Conservation (phyloP, 371 early-diverging fungal species). For the Mortierella sp. region DNA sequence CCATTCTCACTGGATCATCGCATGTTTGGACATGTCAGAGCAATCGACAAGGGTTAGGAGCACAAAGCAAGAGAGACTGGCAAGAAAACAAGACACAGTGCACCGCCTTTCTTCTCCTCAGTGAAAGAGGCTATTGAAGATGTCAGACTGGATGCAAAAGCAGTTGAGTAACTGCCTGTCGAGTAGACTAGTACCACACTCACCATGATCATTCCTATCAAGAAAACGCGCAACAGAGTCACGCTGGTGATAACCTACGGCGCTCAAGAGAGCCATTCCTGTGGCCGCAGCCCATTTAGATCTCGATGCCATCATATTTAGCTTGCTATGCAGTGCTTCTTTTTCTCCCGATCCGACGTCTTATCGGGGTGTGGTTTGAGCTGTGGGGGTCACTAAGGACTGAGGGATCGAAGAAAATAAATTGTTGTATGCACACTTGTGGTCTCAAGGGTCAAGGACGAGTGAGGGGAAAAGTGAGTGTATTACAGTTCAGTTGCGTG, state of each 20-base stretch:
- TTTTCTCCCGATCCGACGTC: too few relatives aligned
- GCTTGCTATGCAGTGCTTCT: too few relatives aligned
- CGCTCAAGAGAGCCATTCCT: conserved; percentile 6
- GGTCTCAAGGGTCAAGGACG: too few relatives aligned
- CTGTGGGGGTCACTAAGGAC: too few relatives aligned
- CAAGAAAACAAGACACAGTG: too few relatives aligned
- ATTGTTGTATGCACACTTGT: too few relatives aligned
- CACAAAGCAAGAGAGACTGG: too few relatives aligned
- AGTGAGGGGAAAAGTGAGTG: neutral
- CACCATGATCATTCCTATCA: neutral
- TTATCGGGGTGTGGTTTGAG: too few relatives aligned
- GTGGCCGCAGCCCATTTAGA: conserved; percentile 17
- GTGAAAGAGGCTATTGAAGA: neutral
- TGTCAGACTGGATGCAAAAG: neutral
- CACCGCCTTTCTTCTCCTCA: too few relatives aligned
- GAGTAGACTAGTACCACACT: too few relatives aligned
- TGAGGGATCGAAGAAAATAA: too few relatives aligned
- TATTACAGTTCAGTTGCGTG: neutral
- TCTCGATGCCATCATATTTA: neutral
- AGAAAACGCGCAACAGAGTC: conserved; percentile 7
- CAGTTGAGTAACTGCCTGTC: neutral
- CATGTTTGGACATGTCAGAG: neutral
- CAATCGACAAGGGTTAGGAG: neutral
- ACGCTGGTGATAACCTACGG: conserved; percentile 27
- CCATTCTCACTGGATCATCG: neutral